Evolutionary conservation across 192 early-diverging fungal genomes (phyloP).

Genomic region (Coemansia sp.): DNA sequence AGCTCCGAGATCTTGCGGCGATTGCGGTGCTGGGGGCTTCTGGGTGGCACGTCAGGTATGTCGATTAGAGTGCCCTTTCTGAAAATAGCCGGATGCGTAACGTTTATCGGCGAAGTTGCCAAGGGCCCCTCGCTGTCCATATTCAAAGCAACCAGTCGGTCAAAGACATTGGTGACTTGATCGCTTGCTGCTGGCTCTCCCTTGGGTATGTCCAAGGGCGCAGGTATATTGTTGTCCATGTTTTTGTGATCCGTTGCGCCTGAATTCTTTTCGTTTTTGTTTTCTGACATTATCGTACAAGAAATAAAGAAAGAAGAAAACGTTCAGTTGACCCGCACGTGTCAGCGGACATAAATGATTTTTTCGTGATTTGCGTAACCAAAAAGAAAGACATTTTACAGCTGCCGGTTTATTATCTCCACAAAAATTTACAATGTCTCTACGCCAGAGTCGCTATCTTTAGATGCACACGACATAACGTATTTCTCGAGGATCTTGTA

Average conservation of each 20-base stretch:
- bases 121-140: constrained; percentile 10
- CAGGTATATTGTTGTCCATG: too few species aligned
- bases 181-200: neutral
- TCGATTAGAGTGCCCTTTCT: constrained; percentile 44
- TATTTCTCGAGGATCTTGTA: constrained; percentile 30
- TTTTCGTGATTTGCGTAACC: too few species aligned
- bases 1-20: constrained; percentile 3
- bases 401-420: too few species aligned
- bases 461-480: constrained; percentile 13
- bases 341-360: too few species aligned
- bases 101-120: constrained; percentile 58
- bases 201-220: too few species aligned
- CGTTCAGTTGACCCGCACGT: too few species aligned
- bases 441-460: neutral
- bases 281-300: too few species aligned
- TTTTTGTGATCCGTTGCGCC: too few species aligned
- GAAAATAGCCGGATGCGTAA: constrained; percentile 41
- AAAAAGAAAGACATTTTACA: too few species aligned
- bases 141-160: constrained; percentile 26
- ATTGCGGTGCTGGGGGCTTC: constrained; percentile 4
- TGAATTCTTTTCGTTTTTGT: too few species aligned
- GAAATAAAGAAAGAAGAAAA: too few species aligned
- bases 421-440: too few species aligned
- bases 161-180: constrained; percentile 17
- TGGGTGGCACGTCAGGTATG: constrained; percentile 22